phyloP scores from a whole-genome alignment of 225 moss, liverwort and hornwort species.

The Sphagnum contortum region DNA sequence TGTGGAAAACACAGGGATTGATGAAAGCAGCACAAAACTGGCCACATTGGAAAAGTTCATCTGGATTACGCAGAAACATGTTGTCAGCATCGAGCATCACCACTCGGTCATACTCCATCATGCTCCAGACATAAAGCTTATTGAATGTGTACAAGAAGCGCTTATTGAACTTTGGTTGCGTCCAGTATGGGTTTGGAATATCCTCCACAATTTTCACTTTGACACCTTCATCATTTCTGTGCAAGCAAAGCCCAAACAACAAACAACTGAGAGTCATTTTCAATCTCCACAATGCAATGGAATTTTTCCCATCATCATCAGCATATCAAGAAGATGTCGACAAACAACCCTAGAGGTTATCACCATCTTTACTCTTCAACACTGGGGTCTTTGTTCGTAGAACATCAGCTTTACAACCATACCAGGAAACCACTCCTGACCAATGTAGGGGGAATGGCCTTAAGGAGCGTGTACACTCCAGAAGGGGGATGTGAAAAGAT shows the following conservation, averaged over 20 bases:
- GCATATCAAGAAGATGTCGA: too few relatives aligned
- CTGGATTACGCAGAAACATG: constrained; percentile 52
- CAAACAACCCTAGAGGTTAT: too few relatives aligned
- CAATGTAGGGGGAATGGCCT: too few relatives aligned
- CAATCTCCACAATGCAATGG: too few relatives aligned
- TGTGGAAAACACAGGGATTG: constrained; percentile 73
- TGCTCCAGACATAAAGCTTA: constrained; percentile 68
- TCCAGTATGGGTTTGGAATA: constrained; percentile 44
- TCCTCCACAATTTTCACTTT: constrained; percentile 45
- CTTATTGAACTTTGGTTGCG: constrained; percentile 20
- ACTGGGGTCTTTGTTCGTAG: too few relatives aligned
- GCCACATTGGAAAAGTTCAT: constrained; percentile 73
- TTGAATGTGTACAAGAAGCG: constrained; percentile 46
- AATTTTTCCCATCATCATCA: too few relatives aligned
- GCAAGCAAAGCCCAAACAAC: not conserved
- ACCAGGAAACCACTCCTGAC: too few relatives aligned
- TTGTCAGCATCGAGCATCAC: constrained; percentile 80
- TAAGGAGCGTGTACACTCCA: too few relatives aligned
- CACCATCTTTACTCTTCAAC: too few relatives aligned
- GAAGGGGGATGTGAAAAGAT: too few relatives aligned
- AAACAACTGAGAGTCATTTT: too few relatives aligned
- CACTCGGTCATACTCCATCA: constrained; percentile 58
- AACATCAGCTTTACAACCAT: too few relatives aligned
- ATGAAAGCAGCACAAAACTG: constrained; percentile 72
- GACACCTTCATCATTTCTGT: constrained; percentile 42